These are phyloP conservation scores for Calophaca sinica DNA, from an alignment of 306 rosid genomes.

Conservation along the genomic window DNA sequence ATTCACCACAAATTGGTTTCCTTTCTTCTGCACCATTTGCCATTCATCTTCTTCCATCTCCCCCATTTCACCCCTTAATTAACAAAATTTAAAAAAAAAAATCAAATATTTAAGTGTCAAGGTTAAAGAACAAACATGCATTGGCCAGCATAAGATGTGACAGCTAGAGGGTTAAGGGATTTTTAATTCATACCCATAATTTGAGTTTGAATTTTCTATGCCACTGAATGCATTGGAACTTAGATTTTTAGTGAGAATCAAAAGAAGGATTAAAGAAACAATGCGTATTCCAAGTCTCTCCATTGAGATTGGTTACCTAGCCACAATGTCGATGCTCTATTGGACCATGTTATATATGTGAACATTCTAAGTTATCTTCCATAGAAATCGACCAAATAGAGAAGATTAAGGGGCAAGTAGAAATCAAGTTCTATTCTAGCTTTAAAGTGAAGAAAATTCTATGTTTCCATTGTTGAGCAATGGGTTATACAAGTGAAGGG, in stretches of 20 bases:
- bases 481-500: slow-evolving; percentile 48
- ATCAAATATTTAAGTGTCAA: neutral
- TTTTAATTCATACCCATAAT: slow-evolving; percentile 50
- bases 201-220: slow-evolving; percentile 43
- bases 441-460: slow-evolving; percentile 74
- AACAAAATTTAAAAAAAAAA: neutral
- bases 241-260: slow-evolving; percentile 41
- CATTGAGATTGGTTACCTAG: slow-evolving; percentile 56
- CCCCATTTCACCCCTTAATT: slow-evolving; percentile 55
- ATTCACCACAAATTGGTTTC: slow-evolving; percentile 83
- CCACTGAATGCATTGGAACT: slow-evolving; percentile 44
- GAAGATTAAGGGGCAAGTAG: slow-evolving; percentile 55
- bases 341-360: slow-evolving; percentile 49
- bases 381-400: slow-evolving; percentile 25
- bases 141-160: neutral
- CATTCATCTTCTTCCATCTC: slow-evolving; percentile 58
- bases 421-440: slow-evolving; percentile 53
- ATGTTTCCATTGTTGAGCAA: slow-evolving; percentile 37
- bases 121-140: neutral
- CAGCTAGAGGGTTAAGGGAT: neutral
- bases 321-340: slow-evolving; percentile 39
- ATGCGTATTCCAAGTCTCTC: slow-evolving; percentile 38
- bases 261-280: slow-evolving; percentile 50
- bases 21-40: slow-evolving; percentile 83
- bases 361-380: slow-evolving; percentile 28